Evolutionary conservation across 176 grass and related monocot species (phyloP).

Genomic region (Echinochloa phyllopogon): DNA sequence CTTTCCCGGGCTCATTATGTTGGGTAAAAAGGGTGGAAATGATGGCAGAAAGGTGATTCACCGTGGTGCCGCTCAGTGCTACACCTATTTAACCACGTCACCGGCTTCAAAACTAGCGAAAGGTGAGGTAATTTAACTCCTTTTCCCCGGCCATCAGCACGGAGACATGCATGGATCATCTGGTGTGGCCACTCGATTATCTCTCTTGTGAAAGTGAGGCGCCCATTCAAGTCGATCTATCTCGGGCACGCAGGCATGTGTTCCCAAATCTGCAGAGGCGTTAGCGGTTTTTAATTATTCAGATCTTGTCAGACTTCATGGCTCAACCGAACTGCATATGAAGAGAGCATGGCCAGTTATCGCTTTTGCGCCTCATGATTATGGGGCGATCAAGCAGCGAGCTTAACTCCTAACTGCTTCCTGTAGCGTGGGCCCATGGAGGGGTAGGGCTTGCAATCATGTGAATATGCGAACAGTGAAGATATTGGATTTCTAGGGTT

Average conservation of each 20-base stretch:
- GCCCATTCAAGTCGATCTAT: neutral
- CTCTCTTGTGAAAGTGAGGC: slow-evolving; percentile 45
- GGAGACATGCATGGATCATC: slow-evolving; percentile 36
- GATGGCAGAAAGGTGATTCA: slow-evolving; percentile 41
- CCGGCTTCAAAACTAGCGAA: slow-evolving; percentile 39
- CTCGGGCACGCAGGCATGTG: slow-evolving; percentile 28
- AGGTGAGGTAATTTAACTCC: neutral
- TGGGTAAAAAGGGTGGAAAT: slow-evolving; percentile 41
- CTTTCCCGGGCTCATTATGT: slow-evolving; percentile 40
- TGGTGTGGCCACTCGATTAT: slow-evolving; percentile 25
- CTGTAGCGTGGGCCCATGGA: slow-evolving; percentile 32
- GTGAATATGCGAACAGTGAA: slow-evolving; percentile 45
- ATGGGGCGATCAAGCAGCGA: slow-evolving; percentile 31
- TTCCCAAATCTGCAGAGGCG: slow-evolving; percentile 44
- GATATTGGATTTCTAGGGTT: slow-evolving; percentile 58
- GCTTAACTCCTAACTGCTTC: slow-evolving; percentile 58
- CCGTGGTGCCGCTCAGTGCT: neutral
- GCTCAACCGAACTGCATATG: slow-evolving; percentile 36
- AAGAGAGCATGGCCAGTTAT: slow-evolving; percentile 6
- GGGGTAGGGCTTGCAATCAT: slow-evolving; percentile 53
- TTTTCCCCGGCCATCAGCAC: slow-evolving; percentile 28
- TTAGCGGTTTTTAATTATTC: slow-evolving; percentile 26
- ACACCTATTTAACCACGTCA: slow-evolving; percentile 13
- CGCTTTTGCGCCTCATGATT: slow-evolving; percentile 53
- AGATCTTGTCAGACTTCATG: slow-evolving; percentile 46